Evolutionary conservation across 441 rosid species (phyloP).

Genomic region (Corymbia calophylla): DNA sequence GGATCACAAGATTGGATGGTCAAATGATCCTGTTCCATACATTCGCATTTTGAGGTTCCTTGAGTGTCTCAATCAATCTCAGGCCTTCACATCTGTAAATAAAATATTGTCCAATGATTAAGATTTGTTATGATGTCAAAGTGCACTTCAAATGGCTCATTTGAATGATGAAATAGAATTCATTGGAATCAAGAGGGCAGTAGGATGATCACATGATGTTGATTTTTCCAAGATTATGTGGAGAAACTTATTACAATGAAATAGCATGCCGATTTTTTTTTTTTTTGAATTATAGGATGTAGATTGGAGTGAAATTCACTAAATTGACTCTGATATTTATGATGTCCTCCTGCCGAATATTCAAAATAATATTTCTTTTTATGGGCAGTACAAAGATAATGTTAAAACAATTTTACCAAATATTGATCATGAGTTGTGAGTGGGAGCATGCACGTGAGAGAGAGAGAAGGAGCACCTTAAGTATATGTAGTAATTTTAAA

Average conservation of each 20-base stretch:
- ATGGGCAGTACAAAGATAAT: background rate
- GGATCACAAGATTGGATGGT: background rate
- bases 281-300: background rate
- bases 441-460: background rate
- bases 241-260: background rate
- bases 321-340: background rate
- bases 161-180: background rate
- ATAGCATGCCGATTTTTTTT: background rate
- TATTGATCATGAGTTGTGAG: background rate
- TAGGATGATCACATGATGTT: background rate
- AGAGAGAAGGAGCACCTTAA: background rate
- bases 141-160: background rate
- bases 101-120: background rate
- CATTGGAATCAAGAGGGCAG: background rate
- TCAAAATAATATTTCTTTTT: background rate
- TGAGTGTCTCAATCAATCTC: background rate
- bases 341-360: rapidly evolving
- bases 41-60: background rate
- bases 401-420: too few relatives aligned
- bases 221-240: background rate
- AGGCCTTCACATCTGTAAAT: rapidly evolving
- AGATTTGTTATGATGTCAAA: background rate
- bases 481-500: too few relatives aligned
- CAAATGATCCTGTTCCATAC: too few relatives aligned
- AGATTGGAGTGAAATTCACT: background rate